Conservation (phyloP, 192 early-diverging fungal genomes). For the Powellomyces hirtus region DNA sequence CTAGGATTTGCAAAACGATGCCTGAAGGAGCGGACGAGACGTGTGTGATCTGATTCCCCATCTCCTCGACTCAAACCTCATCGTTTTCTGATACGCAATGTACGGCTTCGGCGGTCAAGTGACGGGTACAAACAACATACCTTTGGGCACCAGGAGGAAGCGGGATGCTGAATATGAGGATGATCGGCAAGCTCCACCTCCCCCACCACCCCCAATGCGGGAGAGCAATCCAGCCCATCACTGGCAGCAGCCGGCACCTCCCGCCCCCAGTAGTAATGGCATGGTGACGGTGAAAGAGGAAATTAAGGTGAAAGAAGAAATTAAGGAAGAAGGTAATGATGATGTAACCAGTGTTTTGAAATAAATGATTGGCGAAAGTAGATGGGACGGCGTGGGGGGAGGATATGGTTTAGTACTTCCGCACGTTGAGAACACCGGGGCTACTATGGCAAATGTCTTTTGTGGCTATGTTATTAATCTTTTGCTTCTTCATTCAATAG, state of each 20-base stretch:
- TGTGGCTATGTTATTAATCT: too few relatives aligned
- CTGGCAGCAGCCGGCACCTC: neutral
- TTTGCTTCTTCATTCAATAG: conserved; percentile 11
- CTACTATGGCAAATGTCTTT: too few relatives aligned
- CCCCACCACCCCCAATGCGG: neutral
- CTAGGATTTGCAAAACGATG: too few relatives aligned
- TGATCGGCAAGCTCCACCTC: neutral
- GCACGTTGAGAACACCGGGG: too few relatives aligned
- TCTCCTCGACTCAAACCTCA: conserved; percentile 64
- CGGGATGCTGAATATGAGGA: conserved; percentile 9
- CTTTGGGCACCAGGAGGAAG: conserved; percentile 31
- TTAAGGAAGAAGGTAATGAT: too few relatives aligned
- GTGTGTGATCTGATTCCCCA: conserved; percentile 58
- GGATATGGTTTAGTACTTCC: too few relatives aligned
- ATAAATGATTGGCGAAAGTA: too few relatives aligned
- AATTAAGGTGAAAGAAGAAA: neutral
- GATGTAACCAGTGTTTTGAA: too few relatives aligned
- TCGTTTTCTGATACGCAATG: conserved; percentile 36
- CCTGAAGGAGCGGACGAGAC: too few relatives aligned
- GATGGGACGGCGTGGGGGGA: too few relatives aligned
- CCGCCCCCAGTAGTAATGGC: neutral
- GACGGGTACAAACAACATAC: conserved; percentile 42
- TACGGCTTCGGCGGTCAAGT: conserved; percentile 14
- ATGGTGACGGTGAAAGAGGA: neutral
- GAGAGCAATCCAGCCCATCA: neutral